Evolutionary conservation across 192 early-diverging fungal genomes (phyloP).

Genomic region (Rhizoclosmatium sp.): DNA sequence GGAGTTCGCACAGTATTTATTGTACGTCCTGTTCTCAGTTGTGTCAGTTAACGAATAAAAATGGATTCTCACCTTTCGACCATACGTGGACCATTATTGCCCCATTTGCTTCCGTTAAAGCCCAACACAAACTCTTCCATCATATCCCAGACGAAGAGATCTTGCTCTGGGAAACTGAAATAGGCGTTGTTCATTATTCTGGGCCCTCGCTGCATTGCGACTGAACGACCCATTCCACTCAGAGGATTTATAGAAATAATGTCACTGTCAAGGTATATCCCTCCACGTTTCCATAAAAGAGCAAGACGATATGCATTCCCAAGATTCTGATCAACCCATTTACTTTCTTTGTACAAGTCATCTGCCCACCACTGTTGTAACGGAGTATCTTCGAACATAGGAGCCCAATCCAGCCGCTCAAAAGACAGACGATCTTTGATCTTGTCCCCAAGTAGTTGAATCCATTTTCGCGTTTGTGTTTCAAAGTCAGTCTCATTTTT

Average conservation of each 20-base stretch:
- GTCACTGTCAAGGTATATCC: slow-evolving; percentile 50
- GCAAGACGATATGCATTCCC: slow-evolving; percentile 50
- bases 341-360: slow-evolving; percentile 23
- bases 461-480: slow-evolving; percentile 25
- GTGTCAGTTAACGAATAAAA: background rate
- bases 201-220: slow-evolving; percentile 29
- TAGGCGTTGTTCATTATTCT: slow-evolving; percentile 46
- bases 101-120: slow-evolving; percentile 45
- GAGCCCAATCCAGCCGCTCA: slow-evolving; percentile 18
- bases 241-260: slow-evolving; percentile 49
- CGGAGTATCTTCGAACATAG: slow-evolving; percentile 40
- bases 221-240: slow-evolving; percentile 9
- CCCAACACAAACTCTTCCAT: slow-evolving; percentile 50
- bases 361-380: slow-evolving; percentile 41
- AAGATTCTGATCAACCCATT: slow-evolving; percentile 44
- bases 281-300: slow-evolving; percentile 41
- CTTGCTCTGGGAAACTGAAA: slow-evolving; percentile 37
- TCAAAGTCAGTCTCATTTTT: slow-evolving; percentile 39
- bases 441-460: background rate
- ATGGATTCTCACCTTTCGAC: slow-evolving; percentile 9
- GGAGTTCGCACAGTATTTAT: too few relatives aligned
- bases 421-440: slow-evolving; percentile 4
- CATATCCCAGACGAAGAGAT: slow-evolving; percentile 39
- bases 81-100: slow-evolving; percentile 43
- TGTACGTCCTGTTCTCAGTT: too few relatives aligned